These are phyloP conservation scores for Massariosphaeria phaeospora DNA, from an alignment of 495 filamentous ascomycete species.

Conservation along the genomic window DNA sequence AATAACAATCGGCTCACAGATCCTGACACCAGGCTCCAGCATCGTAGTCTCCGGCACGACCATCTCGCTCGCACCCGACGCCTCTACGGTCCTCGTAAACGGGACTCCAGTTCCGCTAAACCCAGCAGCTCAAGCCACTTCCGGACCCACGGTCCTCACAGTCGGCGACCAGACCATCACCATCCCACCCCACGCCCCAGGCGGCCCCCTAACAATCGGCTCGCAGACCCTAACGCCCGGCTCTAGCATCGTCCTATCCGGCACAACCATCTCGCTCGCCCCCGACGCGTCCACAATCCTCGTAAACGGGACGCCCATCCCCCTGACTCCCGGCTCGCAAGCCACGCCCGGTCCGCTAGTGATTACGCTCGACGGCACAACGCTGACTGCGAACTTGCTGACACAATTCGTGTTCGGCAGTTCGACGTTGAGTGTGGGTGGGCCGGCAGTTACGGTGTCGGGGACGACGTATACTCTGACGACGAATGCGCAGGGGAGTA, in stretches of 20 bases:
- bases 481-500: slow-evolving; percentile 9
- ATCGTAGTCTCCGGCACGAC: slow-evolving; percentile 32
- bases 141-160: too few relatives aligned
- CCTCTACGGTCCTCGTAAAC: slow-evolving; percentile 16
- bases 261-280: slow-evolving; percentile 33
- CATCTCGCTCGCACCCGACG: slow-evolving; percentile 28
- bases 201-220: too few relatives aligned
- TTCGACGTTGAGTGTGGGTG: slow-evolving; percentile 10
- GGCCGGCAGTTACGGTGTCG: slow-evolving; percentile 7
- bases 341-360: neutral
- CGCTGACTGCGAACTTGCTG: slow-evolving; percentile 10
- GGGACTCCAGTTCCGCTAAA: too few relatives aligned
- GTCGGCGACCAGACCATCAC: too few relatives aligned
- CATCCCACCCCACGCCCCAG: too few relatives aligned
- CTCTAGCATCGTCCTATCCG: too few relatives aligned
- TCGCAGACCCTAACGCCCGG: too few relatives aligned
- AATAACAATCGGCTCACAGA: slow-evolving; percentile 18
- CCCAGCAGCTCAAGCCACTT: too few relatives aligned
- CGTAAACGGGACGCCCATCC: slow-evolving; percentile 24
- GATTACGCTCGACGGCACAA: slow-evolving; percentile 11
- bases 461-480: slow-evolving; percentile 13
- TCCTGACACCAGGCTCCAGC: slow-evolving; percentile 29
- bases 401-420: slow-evolving; percentile 10
- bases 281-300: slow-evolving; percentile 29
- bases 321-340: slow-evolving; percentile 3